Evolutionary conservation across 306 rosid species (phyloP), one percentile per base, ranked within the genome.

Genomic region (Castanea mollissima): DNA sequence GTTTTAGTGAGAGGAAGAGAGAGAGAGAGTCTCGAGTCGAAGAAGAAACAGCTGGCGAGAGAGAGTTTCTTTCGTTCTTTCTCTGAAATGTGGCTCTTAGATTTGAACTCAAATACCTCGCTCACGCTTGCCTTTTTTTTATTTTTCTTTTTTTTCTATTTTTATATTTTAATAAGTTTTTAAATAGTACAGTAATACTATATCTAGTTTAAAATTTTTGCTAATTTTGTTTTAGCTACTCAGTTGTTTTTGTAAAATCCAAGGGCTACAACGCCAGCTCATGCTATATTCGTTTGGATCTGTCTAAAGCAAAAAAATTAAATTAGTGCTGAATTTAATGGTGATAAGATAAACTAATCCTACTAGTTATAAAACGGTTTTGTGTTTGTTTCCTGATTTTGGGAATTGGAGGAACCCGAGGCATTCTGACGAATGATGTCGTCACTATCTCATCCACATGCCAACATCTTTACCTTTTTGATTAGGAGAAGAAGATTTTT

Each of bases 1-100:
- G 65, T 23, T n/a, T 32, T 6, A 27, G 35, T 23, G 32, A 38
- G 1, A 34, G 57, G 10, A n/a, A 19, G 2, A 7, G 3, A 72
- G 32, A 65, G 46, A 64, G 78, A 76, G 68, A 27, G 69, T 25
- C 1, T 25, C 1, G 0, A 60, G 68, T n/a, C 4, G 69, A 25
- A 62, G 38, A 62, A 11, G 69, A 29, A 75, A 76, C 75, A 77
- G 85, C 78, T 77, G 85, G 70, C 55, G 49, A 55, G 18, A 72
- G 6, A 16, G 64, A 27, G 85, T 52, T 11, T 11, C 16, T 25
- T 60, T 25, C 67, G 32, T 59, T 23, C 67, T 2, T 62, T 27
- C 69, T 29, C 72, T 35, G 72, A 13, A 35, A 35, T 34, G 27
- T 68, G 72, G 72, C 72, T 34, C 52, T 34, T 67, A 8, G 52